phyloP scores from a whole-genome alignment of 345 rosid species.

The Arabidopsis suecica region DNA sequence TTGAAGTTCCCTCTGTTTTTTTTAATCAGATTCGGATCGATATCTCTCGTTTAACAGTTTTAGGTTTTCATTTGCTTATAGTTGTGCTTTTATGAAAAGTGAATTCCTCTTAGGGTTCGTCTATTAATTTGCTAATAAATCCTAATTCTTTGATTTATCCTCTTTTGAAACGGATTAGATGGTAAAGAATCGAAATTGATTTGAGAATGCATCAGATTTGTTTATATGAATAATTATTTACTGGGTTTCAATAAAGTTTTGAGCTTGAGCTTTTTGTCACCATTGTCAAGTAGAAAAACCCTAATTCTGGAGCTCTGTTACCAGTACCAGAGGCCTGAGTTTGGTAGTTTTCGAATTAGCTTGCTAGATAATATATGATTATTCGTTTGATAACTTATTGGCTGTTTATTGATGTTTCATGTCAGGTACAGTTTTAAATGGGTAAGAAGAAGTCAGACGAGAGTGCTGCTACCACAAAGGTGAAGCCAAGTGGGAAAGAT shows the following conservation, averaged over 20 bases:
- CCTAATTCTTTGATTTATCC: neutral
- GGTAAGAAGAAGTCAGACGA: conserved; percentile 81
- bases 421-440: conserved; percentile 51
- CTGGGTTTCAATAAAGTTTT: neutral
- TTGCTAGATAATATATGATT: neutral
- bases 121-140: neutral
- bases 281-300: conserved; percentile 9
- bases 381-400: conserved; percentile 4
- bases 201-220: neutral
- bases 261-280: neutral
- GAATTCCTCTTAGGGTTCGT: neutral
- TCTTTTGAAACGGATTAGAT: neutral
- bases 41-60: neutral
- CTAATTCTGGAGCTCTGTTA: conserved; percentile 2
- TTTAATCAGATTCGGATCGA: neutral
- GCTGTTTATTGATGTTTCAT: neutral
- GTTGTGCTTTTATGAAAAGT: neutral
- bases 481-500: conserved; percentile 61
- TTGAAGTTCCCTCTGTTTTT: neutral
- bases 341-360: neutral
- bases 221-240: neutral
- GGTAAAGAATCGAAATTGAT: neutral
- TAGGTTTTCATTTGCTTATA: neutral
- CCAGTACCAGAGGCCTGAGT: neutral
- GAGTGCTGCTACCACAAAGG: conserved; percentile 51